Evolutionary conservation across 2,329 filamentous ascomycete genomes (phyloP).

Genomic region (Claviceps sorghi): DNA sequence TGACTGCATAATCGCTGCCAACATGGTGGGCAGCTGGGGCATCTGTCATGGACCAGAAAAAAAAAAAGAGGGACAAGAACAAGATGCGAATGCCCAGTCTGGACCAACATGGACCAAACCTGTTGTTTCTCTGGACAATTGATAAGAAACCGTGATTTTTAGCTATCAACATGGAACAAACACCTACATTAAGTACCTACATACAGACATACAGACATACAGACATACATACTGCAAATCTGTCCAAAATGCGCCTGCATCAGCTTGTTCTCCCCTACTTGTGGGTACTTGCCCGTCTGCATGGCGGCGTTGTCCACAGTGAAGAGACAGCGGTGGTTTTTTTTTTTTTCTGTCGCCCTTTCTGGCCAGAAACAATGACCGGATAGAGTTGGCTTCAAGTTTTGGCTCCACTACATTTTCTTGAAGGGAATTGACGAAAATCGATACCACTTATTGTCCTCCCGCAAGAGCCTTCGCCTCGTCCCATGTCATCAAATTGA

Average conservation of each 20-base stretch:
- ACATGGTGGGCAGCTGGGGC: neutral
- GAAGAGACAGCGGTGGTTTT: neutral
- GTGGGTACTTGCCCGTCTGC: too few species aligned
- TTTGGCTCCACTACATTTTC: neutral
- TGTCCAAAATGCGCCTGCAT: too few species aligned
- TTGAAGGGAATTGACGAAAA: neutral
- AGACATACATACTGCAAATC: too few species aligned
- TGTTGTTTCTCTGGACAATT: neutral
- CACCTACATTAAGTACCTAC: too few species aligned
- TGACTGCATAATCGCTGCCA: neutral
- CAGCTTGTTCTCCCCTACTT: too few species aligned
- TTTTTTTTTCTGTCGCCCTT: neutral
- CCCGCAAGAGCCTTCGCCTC: constrained; percentile 2
- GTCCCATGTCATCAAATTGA: constrained; percentile 5
- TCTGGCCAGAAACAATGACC: neutral
- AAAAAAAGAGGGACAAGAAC: neutral
- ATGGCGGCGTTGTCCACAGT: neutral
- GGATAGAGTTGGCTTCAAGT: neutral
- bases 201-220: too few species aligned
- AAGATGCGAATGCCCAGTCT: neutral
- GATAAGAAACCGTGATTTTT: neutral
- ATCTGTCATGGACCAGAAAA: neutral
- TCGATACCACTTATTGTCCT: neutral
- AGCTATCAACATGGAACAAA: neutral
- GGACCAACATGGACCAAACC: neutral